phyloP scores from a whole-genome alignment of 2,329 filamentous ascomycete species.

The Podosphaera xanthii region DNA sequence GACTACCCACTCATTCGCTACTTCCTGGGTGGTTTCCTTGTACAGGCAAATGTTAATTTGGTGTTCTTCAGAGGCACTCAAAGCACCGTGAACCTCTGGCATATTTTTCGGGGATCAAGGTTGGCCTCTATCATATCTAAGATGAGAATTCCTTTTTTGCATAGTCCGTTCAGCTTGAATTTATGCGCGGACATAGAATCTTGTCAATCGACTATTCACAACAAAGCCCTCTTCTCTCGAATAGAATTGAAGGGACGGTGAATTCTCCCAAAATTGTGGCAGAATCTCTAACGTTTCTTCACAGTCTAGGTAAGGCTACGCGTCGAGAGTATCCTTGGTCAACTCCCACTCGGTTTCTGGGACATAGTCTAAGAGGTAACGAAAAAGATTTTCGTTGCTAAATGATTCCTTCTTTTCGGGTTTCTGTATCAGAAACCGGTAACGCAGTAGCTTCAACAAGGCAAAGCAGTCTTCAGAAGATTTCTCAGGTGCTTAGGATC shows the following conservation, averaged over 20 bases:
- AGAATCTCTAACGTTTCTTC: background rate
- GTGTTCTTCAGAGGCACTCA: no score
- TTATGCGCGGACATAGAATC: background rate
- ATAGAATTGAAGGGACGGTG: background rate
- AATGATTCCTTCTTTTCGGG: background rate
- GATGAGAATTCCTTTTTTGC: no score
- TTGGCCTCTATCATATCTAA: no score
- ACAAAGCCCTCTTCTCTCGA: background rate
- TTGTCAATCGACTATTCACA: background rate
- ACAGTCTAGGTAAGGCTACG: background rate
- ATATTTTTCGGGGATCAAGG: no score
- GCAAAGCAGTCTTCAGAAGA: background rate
- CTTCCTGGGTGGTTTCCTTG: no score
- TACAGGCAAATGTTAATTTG: no score
- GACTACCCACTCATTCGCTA: no score
- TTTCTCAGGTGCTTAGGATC: background rate
- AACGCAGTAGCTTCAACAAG: background rate
- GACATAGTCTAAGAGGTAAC: background rate
- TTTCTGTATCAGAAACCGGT: background rate
- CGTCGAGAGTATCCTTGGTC: background rate
- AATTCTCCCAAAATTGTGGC: background rate
- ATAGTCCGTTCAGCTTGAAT: no score
- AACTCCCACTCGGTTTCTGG: background rate
- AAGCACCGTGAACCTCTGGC: no score
- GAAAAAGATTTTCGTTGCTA: background rate